Percentiles rank a stretch among this genome's conserved stretches.
These are phyloP conservation scores for Cyberlindnera maritima DNA, from an alignment of 805 yeast species.

Conservation along the genomic window DNA sequence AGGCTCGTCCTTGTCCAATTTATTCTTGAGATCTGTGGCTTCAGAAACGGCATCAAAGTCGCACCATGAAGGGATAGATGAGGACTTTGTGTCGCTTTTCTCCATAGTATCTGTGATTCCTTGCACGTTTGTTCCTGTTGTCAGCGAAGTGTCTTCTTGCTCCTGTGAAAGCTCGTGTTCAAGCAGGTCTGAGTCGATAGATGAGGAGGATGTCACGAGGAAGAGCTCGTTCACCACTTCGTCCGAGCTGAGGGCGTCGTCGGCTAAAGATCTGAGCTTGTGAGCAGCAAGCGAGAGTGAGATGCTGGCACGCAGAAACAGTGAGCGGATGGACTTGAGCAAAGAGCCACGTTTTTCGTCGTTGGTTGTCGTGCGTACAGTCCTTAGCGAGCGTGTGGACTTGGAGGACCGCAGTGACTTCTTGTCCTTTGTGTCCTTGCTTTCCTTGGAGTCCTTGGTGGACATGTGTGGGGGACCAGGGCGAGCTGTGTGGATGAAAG, in stretches of 20 bases:
- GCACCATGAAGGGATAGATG: constrained; percentile 13
- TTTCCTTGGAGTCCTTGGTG: neutral
- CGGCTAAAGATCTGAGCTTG: constrained; percentile 42
- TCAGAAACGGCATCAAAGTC: constrained; percentile 34
- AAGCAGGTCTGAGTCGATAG: constrained; percentile 25
- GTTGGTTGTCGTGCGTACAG: neutral
- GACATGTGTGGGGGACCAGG: neutral
- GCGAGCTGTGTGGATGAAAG: neutral
- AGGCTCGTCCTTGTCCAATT: constrained; percentile 26
- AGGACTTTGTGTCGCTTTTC: constrained; percentile 9
- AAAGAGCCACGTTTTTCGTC: constrained; percentile 5
- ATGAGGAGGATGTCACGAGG: constrained; percentile 37
- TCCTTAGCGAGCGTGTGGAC: constrained; percentile 12
- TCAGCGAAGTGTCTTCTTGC: constrained; percentile 13
- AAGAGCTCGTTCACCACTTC: constrained; percentile 51
- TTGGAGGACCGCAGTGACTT: constrained; percentile 8
- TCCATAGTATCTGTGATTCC: constrained; percentile 23
- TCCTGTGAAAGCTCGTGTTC: constrained; percentile 23
- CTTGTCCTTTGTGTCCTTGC: constrained; percentile 3
- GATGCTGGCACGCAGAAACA: constrained; percentile 38
- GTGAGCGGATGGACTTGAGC: constrained; percentile 25
- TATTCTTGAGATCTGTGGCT: constrained; percentile 13
- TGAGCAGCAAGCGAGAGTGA: constrained; percentile 36
- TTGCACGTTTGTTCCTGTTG: constrained; percentile 14
- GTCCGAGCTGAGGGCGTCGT: constrained; percentile 47